A percentile compares a stretch with the other conserved stretches of the same genome.
These are phyloP conservation scores for Paecilomyces variotii DNA, from an alignment of 2,329 filamentous ascomycete species.

Conservation along the genomic window DNA sequence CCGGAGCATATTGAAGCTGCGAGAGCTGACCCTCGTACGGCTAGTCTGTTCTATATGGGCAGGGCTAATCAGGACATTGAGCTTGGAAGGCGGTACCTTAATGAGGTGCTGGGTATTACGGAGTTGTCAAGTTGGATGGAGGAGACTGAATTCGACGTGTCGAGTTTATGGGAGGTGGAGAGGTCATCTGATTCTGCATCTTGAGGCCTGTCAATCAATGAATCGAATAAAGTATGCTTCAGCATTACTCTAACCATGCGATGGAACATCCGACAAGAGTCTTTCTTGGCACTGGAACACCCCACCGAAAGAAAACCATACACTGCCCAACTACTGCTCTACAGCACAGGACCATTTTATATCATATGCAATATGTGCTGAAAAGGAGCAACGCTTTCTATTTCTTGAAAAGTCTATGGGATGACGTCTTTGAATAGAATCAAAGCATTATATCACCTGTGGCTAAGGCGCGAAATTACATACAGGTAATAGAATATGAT, in stretches of 20 bases:
- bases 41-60: slow-evolving; percentile 19
- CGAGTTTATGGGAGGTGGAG: not conserved
- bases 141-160: slow-evolving; percentile 13
- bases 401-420: not conserved
- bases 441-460: not conserved
- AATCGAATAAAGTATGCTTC: not conserved
- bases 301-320: not conserved
- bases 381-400: not conserved
- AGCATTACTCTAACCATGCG: not conserved
- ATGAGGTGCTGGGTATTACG: slow-evolving; percentile 17
- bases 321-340: not conserved
- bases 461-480: not conserved
- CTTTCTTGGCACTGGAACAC: too few relatives aligned
- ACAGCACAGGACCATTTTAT: not conserved
- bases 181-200: not conserved
- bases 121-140: slow-evolving; percentile 17
- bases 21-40: slow-evolving; percentile 6
- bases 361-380: not conserved
- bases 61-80: slow-evolving; percentile 12
- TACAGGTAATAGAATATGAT: not conserved
- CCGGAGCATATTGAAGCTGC: slow-evolving; percentile 16
- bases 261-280: too few relatives aligned
- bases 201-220: not conserved
- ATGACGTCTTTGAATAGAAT: not conserved
- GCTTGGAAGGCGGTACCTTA: slow-evolving; percentile 15